Evolutionary conservation across 2,329 filamentous ascomycete species (phyloP), one percentile per base, ranked within the genome.

Genomic region (Phyllachora maydis): DNA sequence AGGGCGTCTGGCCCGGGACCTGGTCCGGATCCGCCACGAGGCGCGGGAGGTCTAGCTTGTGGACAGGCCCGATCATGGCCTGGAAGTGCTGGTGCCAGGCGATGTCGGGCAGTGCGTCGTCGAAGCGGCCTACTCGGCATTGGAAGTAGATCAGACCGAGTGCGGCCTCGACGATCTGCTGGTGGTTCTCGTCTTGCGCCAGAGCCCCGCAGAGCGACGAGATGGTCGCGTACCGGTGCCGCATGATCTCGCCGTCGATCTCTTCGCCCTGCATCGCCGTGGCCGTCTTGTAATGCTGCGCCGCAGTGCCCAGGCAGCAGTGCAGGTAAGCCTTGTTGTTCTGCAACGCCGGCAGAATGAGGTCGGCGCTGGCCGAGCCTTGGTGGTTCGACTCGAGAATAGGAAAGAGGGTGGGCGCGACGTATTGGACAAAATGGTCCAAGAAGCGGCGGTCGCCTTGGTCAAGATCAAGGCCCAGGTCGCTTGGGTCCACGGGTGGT

Each of bases 31-130:
- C 58, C 20, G 66, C 56, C 26, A 85, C 66, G 22, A 70, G 47
- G 18, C 61, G 59, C 7, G 77, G 73, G 18, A 95, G 66, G 28
- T 83, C 71, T 16, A 95, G 70, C 49, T 79, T 83, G 43, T 76
- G 67, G 13, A 92, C 77, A 25, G 95, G 61, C 36, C 71, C 82
- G 35, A 76, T 74, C 11, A 75, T 85, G 4, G 83, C 83, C 45
- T 90, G 76, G 54, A 95, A 93, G 54, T 98, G 88, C 45, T 91
- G 78, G 52, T 85, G 78, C 88, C 88, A 98, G 12, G 83, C 72
- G 36, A 95, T 91, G 43, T 95, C 83, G 10, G 79, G 75, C 13
- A 93, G 66, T 22, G 65, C 65, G 42, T 93, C 81, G 37, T 88
- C 75, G 17, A 75, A 70, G 37, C 78, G 68, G 25, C 85, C 85